Base-by-base conservation (phyloP, 2,329 filamentous ascomycete species). In the Epichloe typhina region DNA sequence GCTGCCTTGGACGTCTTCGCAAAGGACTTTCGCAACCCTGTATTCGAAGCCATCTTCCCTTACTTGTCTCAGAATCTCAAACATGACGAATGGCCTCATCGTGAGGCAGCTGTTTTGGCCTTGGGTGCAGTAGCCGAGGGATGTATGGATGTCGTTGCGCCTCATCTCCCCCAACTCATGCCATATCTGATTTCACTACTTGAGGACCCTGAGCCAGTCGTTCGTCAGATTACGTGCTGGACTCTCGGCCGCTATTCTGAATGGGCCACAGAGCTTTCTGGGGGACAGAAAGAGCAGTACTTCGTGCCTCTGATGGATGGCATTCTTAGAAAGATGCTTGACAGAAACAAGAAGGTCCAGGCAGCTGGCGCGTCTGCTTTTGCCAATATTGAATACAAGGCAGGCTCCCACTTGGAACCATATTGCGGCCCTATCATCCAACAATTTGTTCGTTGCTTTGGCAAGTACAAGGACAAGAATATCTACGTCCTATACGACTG, bases 401-500 rank as follows among this genome's bases (percentile, higher is more conserved):
- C 93, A 0, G 88, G 88, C 52, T 81, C 81, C 55, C 77, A 83
- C 54, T 71, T 98, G 41, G 82, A 84, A 56, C 88, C 88, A 0
- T 98, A 96, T 69, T 90, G 88, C 60, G 78, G 84, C 31, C 87
- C 90, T 26, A 97, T 98, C 60, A 80, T 97, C 49, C 84, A 83
- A 54, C 93, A 97, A 64, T 97, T 91, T 62, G 89, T 96, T 49
- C 76, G 79, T 54, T 98, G 93, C 67, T 98, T 98, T 68, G 79
- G 75, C 49, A 89, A 86, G 68, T 98, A 97, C 79, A 97, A 98
- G 75, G 91, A 97, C 68, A 84, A 88, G 61, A 98, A 98, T 71
- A 96, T 97, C 82, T 96, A 94, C 71, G 94, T 97, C 50, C 79
- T 98, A 36, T 98, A 98, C 71, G 93, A 98, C 69, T 97, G 93